Evolutionary conservation across 139 green algal species (phyloP), one percentile per base, ranked within the genome.

Genomic region (Ulvella scutata): DNA sequence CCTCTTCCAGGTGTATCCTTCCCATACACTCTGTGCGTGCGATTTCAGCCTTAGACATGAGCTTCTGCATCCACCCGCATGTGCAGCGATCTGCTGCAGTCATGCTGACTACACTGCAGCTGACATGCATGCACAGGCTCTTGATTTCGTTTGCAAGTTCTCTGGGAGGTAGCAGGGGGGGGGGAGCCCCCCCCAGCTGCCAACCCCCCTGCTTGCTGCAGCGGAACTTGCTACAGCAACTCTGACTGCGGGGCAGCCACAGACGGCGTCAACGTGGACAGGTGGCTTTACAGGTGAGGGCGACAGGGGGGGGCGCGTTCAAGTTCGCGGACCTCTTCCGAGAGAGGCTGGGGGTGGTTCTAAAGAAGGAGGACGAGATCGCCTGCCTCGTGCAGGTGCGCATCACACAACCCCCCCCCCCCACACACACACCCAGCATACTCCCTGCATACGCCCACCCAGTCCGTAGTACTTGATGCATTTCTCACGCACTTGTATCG

Each of bases 301-400:
- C 86, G 10, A 91, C 86, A 3, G 86, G 86, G 20, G 93, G 93
- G 10, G 93, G 93, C 6, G 90, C 93, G 0, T 96, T 88, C 85
- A 94, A 93, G 75, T 97, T 86, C 75, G 82, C 89, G 23, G 91
- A 98, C 28, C 61, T 90, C 26, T 96, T 97, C 82, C 84, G 88
- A 74, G 82, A 96, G 76, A 82, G 82, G 37, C 84, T 99, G 28
- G 93, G 90, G 0, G 81, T 99, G 51, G 86, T 92, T 44, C 82
- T 99, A 37, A 88, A 97, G 77, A 92, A 94, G 61, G 90, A 91
- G 78, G 88, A 81, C 62, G 93, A 98, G 83, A 98, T 98, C 88
- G 82, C 81, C 3, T 98, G 94, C 75, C 81, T 93, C 31, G 85
- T 89, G 26, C 23, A 43, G 1, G n/a, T n/a, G n/a, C n/a, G n/a